Base-by-base conservation (phyloP, 2,329 filamentous ascomycete species). In the Myotisia sp. region DNA sequence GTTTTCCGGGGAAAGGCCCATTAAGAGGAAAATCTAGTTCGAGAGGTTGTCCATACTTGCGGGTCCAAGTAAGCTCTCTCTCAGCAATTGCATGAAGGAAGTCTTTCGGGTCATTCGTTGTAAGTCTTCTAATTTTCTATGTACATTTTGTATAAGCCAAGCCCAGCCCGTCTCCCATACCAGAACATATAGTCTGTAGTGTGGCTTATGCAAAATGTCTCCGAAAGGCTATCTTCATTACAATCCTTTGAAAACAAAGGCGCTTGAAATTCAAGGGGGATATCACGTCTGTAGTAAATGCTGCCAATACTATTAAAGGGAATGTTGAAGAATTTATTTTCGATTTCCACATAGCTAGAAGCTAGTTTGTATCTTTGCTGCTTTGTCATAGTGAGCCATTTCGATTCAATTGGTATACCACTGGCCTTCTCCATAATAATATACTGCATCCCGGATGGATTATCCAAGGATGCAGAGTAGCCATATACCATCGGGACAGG, bases 361-460 rank as follows among this genome's bases (percentile, higher is more conserved):
- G 46, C 40, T 3, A 50, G 37, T 8, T 26, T 35, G 21, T 41
- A 26, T 12, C 38, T 40, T 20, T 34, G 29, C 14, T 33, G 2
- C 13, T 33, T 36, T 3, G 42, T 35, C 27, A 48, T 28, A 8
- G 28, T 18, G 22, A 43, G 46, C 58, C 55, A 60, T 6, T 48
- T 35, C 5, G 48, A 42, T 4, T 48, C 50, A 12, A 59, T 32
- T 3, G 48, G 45, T 5, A 41, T 40, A 8, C 59, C 59, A 1
- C 17, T 36, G 10, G 52, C 42, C 26, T 52, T 50, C 37, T 56
- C 58, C 48, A 60, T 56, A 13, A 62, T 51, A 14, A 63, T 50
- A 29, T 55, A 62, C 43, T 61, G 56, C 26, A 52, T 53, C 3
- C 56, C 56, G 22, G 55, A 56, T 28, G 50, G 24, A 37, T 61